These are phyloP conservation scores for Vaccinium darrowii DNA, from an alignment of 148 eudicot species.

Conservation along the genomic window DNA sequence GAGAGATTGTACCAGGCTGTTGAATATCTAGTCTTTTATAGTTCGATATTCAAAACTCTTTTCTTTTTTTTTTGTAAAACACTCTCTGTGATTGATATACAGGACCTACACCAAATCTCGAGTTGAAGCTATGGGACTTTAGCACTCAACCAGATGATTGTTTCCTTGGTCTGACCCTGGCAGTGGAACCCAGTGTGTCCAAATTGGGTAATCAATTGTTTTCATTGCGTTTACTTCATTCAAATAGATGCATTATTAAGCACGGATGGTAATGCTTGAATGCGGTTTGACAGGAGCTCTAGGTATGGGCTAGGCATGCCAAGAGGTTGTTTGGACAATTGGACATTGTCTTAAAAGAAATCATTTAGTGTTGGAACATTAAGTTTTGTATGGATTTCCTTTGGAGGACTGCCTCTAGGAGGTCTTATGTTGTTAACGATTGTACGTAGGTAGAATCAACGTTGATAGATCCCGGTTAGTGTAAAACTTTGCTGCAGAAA, in stretches of 20 bases:
- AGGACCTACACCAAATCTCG: conserved; percentile 81
- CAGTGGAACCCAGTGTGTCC: conserved; percentile 72
- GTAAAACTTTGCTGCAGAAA: neutral
- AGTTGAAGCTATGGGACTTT: conserved; percentile 85
- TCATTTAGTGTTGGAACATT: neutral
- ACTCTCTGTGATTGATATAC: conserved; percentile 19
- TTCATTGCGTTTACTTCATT: neutral
- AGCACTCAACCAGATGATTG: conserved; percentile 74
- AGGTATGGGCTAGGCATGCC: neutral
- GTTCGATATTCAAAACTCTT: neutral
- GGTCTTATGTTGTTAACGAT: neutral
- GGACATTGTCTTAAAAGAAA: neutral
- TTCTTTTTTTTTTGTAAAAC: neutral
- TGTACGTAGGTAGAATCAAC: neutral
- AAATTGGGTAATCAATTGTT: conserved; percentile 44
- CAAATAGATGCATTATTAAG: neutral
- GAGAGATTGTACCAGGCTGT: conserved; percentile 17
- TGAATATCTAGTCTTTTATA: conserved; percentile 3
- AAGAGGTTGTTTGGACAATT: neutral
- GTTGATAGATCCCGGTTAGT: neutral
- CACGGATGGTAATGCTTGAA: neutral
- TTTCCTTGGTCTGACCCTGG: conserved; percentile 86
- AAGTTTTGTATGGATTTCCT: neutral
- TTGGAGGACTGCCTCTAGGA: neutral
- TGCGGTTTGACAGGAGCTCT: neutral